Conservation (phyloP, 306 rosid species). For the Parietaria judaica region DNA sequence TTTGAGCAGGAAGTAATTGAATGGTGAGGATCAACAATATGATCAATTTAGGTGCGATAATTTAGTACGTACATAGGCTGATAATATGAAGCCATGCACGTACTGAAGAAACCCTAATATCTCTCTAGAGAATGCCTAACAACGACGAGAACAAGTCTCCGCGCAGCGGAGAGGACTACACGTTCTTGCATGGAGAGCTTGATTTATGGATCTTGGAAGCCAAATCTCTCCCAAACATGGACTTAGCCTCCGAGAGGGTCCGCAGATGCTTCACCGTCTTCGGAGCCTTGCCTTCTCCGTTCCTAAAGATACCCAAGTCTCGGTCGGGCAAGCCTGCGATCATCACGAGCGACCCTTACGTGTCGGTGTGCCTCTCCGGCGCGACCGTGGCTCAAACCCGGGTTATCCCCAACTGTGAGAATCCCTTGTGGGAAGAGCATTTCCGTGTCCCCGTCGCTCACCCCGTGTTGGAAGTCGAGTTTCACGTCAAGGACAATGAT, state of each 20-base stretch:
- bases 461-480: conserved; percentile 42
- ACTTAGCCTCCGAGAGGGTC: conserved; percentile 42
- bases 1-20: too few relatives aligned
- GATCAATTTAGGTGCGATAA: too few relatives aligned
- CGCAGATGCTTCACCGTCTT: conserved; percentile 52
- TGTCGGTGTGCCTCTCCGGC: conserved; percentile 50
- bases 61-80: too few relatives aligned
- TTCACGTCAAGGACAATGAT: conserved; percentile 58
- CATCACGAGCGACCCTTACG: conserved; percentile 77
- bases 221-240: conserved; percentile 68
- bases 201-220: conserved; percentile 62
- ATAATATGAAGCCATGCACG: too few relatives aligned
- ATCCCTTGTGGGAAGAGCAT: conserved; percentile 65
- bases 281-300: conserved; percentile 34
- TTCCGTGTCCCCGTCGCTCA: conserved; percentile 64
- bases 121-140: background rate
- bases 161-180: conserved; percentile 16
- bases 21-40: too few relatives aligned
- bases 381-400: conserved; percentile 66
- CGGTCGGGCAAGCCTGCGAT: conserved; percentile 30
- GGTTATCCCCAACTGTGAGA: conserved; percentile 46
- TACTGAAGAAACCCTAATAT: too few relatives aligned
- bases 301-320: conserved; percentile 27
- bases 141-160: conserved; percentile 5
- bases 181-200: conserved; percentile 56